phyloP scores from a whole-genome alignment of 2,329 filamentous ascomycete genomes.

The Cordyceps militaris region DNA sequence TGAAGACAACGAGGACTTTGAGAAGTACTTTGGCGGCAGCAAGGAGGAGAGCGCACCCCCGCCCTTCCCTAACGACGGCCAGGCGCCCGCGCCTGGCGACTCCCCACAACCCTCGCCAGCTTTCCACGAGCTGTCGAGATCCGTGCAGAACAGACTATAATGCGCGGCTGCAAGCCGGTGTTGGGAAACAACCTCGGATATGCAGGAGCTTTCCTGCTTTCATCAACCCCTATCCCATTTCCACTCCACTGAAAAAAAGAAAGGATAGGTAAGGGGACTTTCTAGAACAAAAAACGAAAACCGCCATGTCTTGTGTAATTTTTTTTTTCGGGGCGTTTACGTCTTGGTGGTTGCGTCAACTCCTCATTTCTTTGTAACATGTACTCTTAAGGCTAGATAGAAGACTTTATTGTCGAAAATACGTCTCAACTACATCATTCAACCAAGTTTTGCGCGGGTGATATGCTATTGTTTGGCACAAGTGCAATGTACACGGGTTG shows the following conservation, averaged over 20 bases:
- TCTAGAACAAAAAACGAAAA: not conserved
- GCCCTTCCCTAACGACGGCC: constrained; percentile 41
- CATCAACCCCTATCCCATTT: not conserved
- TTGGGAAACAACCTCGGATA: not conserved
- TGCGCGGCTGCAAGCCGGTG: not conserved
- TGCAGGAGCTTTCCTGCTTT: not conserved
- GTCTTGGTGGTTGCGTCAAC: constrained; percentile 11
- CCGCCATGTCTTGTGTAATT: constrained; percentile 4
- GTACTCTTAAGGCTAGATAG: constrained; percentile 13
- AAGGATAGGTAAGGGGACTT: not conserved
- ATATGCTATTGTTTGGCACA: no score
- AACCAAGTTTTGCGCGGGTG: no score
- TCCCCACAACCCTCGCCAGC: constrained; percentile 33
- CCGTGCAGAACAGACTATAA: constrained; percentile 7
- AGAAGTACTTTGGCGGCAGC: constrained; percentile 78
- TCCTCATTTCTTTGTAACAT: constrained; percentile 12
- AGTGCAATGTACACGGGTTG: no score
- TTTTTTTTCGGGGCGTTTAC: constrained; percentile 7
- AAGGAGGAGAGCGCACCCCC: constrained; percentile 52
- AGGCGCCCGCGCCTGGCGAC: constrained; percentile 25
- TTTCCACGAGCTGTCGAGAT: constrained; percentile 25
- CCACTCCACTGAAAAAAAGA: constrained; percentile 4
- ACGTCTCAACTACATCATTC: not conserved
- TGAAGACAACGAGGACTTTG: constrained; percentile 77
- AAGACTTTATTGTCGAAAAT: constrained; percentile 6